A percentile compares a stretch with the other conserved stretches of the same genome.
Evolutionary conservation across 169 alveolate species (phyloP).

Genomic region (Neospora caninum): DNA sequence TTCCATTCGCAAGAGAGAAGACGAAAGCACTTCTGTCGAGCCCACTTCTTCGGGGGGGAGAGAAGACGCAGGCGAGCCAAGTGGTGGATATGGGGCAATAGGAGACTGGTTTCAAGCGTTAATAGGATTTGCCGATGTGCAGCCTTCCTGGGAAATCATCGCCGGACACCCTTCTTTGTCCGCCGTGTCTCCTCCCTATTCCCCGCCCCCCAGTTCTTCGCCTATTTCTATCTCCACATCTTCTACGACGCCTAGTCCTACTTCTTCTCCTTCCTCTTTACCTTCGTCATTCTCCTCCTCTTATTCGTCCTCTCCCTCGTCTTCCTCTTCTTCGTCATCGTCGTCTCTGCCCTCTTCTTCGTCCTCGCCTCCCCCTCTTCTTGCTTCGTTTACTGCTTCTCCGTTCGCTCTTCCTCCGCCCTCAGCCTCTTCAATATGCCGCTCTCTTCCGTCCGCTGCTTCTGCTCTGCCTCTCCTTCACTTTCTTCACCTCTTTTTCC

Average conservation of each 20-base stretch:
- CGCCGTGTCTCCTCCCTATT: not conserved
- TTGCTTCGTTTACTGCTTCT: not conserved
- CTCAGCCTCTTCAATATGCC: constrained; percentile 37
- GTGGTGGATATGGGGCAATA: not conserved
- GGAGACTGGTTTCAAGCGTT: not conserved
- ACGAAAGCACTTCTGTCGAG: not conserved
- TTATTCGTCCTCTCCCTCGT: not conserved
- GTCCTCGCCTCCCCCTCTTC: constrained; percentile 37
- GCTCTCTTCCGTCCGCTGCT: constrained; percentile 17
- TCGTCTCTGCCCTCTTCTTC: constrained; percentile 13
- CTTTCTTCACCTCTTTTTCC: constrained; percentile 74
- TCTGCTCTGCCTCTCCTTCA: constrained; percentile 52
- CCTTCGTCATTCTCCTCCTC: not conserved
- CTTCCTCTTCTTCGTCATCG: constrained; percentile 5
- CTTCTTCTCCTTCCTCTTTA: not conserved
- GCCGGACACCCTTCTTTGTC: not conserved
- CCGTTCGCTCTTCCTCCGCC: constrained; percentile 8
- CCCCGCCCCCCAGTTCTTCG: not conserved
- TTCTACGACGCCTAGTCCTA: not conserved
- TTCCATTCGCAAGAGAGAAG: not conserved
- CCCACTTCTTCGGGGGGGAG: not conserved
- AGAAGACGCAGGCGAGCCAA: not conserved
- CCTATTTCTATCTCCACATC: not conserved
- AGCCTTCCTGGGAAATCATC: not conserved
- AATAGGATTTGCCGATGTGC: not conserved